Evolutionary conservation across 805 yeast species (phyloP).

Genomic region (Pichia rugopelliculosa): DNA sequence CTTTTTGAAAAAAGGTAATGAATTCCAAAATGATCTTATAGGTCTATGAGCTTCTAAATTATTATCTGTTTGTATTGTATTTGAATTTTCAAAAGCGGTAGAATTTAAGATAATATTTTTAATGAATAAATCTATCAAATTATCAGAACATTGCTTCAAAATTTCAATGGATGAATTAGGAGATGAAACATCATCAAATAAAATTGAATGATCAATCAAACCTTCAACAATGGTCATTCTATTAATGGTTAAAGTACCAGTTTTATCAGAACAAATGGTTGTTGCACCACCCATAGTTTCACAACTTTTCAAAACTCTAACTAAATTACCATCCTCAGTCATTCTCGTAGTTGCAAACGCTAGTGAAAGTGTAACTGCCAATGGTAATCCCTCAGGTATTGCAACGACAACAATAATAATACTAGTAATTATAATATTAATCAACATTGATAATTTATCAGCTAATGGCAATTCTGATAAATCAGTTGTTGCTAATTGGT

Average conservation of each 20-base stretch:
- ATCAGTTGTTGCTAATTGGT: constrained; percentile 45
- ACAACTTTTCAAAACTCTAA: constrained; percentile 88
- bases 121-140: constrained; percentile 26
- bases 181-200: constrained; percentile 40
- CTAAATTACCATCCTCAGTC: constrained; percentile 94
- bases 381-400: constrained; percentile 97
- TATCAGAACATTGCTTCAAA: constrained; percentile 2
- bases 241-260: constrained; percentile 95
- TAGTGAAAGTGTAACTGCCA: constrained; percentile 92
- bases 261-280: constrained; percentile 93
- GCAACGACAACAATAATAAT: constrained; percentile 94
- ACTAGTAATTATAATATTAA: constrained; percentile 83
- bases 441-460: constrained; percentile 74
- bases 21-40: constrained; percentile 1
- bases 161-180: not conserved
- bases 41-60: not conserved
- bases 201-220: constrained; percentile 45
- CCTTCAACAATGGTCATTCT: constrained; percentile 86
- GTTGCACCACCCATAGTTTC: constrained; percentile 99
- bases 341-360: constrained; percentile 98
- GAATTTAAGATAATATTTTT: constrained; percentile 73
- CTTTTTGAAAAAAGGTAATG: not conserved
- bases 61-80: constrained; percentile 17
- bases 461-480: constrained; percentile 44
- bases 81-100: constrained; percentile 72